Evolutionary conservation across 2,329 filamentous ascomycete genomes (phyloP), one percentile per base, ranked within the genome.

Genomic region (Plectosphaerella sp.): DNA sequence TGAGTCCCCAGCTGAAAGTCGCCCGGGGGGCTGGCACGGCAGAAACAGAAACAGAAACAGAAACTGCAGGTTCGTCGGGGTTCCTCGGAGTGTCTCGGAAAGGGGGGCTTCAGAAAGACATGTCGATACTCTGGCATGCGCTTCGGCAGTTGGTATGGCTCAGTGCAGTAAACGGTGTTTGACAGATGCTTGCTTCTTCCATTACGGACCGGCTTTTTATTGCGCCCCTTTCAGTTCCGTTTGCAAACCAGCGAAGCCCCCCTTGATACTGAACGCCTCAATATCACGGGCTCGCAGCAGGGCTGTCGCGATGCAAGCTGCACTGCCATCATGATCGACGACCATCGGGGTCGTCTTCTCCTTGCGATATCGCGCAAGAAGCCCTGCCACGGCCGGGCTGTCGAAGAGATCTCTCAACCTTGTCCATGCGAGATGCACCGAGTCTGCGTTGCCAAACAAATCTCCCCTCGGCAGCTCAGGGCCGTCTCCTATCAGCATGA

Each of bases 271-370:
- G n/a, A 52, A 49, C 3, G 42, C 37, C 33, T 53, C 52, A 15
- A 24, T 22, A 4, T 14, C 12, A 6, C 33, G 37, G 5, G 11
- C 10, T 16, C 54, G 39, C 3, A 56, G 49, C 7, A 45, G 24
- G 1, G 54, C 53, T 0, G 41, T 51, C 16, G 45, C 49, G 24
- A 56, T 20, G 12, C 47, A 18, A n/a, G 52, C 47, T 25, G 42
- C 49, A 12, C 54, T 52, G 0, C 54, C 52, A 15, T 56, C 41
- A 16, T 54, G 54, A 16, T 52, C 53, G 3, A 56, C 14, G 6
- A 51, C 18, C 1, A 56, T 7, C 36, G 52, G 36, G 10, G 41
- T 15, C 5, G 33, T n/a, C 0, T 41, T 39, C n/a, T 15, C 11
- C 18, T 48, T 37, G 14, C 35, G 18, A 3, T 35, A 46, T 8